phyloP scores from a whole-genome alignment of 768 basidiomycete species.

The Dacryopinax primogenitus region DNA sequence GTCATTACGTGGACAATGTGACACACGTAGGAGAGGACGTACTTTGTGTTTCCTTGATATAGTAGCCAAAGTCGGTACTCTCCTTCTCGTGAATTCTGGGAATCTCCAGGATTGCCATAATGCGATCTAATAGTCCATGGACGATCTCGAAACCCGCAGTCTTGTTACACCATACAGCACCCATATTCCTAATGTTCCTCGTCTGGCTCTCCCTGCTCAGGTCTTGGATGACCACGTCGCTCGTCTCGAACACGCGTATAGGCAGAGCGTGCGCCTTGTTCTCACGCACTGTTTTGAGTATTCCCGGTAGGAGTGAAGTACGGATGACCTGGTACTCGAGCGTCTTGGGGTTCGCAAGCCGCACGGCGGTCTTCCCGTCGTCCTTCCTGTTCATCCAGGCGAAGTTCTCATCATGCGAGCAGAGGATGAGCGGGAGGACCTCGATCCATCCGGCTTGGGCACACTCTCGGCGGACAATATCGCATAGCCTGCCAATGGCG shows the following conservation, averaged over 20 bases:
- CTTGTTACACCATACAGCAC: conserved; percentile 91
- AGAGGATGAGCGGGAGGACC: conserved; percentile 90
- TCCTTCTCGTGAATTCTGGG: conserved; percentile 56
- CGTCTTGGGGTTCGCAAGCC: conserved; percentile 94
- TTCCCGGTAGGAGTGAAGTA: conserved; percentile 86
- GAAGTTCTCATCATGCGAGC: conserved; percentile 98
- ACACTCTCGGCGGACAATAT: conserved; percentile 81
- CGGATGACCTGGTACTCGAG: conserved; percentile 97
- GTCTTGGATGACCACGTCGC: conserved; percentile 90
- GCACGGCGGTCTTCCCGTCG: conserved; percentile 66
- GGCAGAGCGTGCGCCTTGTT: conserved; percentile 89
- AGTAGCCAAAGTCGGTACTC: conserved; percentile 61
- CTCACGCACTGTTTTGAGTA: conserved; percentile 93
- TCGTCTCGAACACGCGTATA: conserved; percentile 84
- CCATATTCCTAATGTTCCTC: conserved; percentile 76
- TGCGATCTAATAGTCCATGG: conserved; percentile 84
- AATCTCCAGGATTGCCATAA: conserved; percentile 93
- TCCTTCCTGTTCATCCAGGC: conserved; percentile 80
- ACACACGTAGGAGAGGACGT: conserved; percentile 25
- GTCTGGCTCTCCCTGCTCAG: conserved; percentile 60
- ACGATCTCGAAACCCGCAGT: conserved; percentile 94
- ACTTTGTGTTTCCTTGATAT: conserved; percentile 80
- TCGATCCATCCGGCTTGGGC: conserved; percentile 93
- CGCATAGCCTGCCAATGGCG: conserved; percentile 76
- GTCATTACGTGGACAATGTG: background rate